Evolutionary conservation across 768 basidiomycete species (phyloP).

Genomic region (Hypsizygus marmoreus): DNA sequence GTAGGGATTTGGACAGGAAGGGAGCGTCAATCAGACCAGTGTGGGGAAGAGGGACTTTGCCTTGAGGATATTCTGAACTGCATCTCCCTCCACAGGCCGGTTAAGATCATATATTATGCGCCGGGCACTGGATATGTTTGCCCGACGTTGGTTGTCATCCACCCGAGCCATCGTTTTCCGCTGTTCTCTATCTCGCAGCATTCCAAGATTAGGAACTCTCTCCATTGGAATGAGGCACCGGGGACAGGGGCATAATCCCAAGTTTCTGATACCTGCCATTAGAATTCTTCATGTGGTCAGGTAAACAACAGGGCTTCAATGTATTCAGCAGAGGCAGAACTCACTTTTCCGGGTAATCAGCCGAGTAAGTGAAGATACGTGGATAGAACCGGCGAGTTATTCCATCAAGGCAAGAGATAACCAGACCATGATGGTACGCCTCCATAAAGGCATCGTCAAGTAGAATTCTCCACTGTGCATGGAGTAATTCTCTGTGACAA

Average conservation of each 20-base stretch:
- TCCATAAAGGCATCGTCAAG: conserved; percentile 24
- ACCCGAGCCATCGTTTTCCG: no score
- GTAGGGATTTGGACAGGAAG: no score
- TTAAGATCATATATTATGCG: background rate
- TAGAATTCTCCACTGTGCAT: conserved; percentile 25
- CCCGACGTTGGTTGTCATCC: no score
- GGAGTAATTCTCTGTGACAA: conserved; percentile 27
- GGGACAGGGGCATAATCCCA: conserved; percentile 19
- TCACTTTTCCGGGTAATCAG: conserved; percentile 33
- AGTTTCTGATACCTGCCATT: conserved; percentile 15
- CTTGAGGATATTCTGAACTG: conserved; percentile 4
- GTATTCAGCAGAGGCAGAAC: background rate
- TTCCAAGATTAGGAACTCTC: conserved; percentile 8
- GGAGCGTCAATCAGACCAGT: no score
- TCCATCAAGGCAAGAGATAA: conserved; percentile 21
- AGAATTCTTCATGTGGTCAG: conserved; percentile 12
- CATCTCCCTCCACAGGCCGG: conserved; percentile 2
- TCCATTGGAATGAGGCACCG: conserved; percentile 11
- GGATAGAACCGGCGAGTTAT: conserved; percentile 22
- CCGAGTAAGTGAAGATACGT: conserved; percentile 28
- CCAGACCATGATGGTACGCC: conserved; percentile 23
- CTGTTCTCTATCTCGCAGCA: no score
- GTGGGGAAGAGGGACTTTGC: background rate
- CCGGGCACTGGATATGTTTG: background rate
- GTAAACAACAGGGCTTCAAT: background rate